phyloP scores from a whole-genome alignment of 1,284 basidiomycete species.

The Fomes fomentarius region DNA sequence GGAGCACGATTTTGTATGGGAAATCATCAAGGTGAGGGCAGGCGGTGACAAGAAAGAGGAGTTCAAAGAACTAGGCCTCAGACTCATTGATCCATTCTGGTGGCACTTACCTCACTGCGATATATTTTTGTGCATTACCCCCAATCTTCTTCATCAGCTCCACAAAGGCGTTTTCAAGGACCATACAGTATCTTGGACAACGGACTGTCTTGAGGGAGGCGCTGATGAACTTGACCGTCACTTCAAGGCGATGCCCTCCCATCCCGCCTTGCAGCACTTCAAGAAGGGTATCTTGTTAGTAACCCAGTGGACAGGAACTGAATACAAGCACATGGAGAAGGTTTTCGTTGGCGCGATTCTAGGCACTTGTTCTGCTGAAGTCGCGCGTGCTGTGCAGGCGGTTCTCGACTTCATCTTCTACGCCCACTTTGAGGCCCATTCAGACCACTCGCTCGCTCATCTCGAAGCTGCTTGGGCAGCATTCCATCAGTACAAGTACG shows the following conservation, averaged over 20 bases:
- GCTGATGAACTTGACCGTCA: conserved; percentile 29
- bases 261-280: conserved; percentile 27
- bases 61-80: conserved; percentile 13
- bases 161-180: conserved; percentile 37
- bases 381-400: conserved; percentile 19
- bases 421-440: conserved; percentile 24
- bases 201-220: conserved; percentile 9
- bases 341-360: conserved; percentile 27
- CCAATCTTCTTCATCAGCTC: conserved; percentile 32
- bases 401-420: conserved; percentile 36
- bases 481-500: conserved; percentile 31
- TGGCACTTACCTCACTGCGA: conserved; percentile 25
- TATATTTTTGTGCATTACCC: conserved; percentile 31
- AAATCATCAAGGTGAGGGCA: background rate
- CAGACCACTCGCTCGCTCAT: conserved; percentile 14
- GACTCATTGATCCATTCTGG: conserved; percentile 28
- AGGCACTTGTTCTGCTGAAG: conserved; percentile 7
- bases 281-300: conserved; percentile 26
- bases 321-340: conserved; percentile 31
- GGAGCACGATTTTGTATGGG: conserved; percentile 1
- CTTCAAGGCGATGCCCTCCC: conserved; percentile 23
- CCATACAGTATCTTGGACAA: conserved; percentile 30
- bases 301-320: conserved; percentile 30
- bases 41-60: conserved; percentile 7
- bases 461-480: conserved; percentile 15